Conservation (phyloP, 805 yeast species). For the Wickerhamiella azymoides region DNA sequence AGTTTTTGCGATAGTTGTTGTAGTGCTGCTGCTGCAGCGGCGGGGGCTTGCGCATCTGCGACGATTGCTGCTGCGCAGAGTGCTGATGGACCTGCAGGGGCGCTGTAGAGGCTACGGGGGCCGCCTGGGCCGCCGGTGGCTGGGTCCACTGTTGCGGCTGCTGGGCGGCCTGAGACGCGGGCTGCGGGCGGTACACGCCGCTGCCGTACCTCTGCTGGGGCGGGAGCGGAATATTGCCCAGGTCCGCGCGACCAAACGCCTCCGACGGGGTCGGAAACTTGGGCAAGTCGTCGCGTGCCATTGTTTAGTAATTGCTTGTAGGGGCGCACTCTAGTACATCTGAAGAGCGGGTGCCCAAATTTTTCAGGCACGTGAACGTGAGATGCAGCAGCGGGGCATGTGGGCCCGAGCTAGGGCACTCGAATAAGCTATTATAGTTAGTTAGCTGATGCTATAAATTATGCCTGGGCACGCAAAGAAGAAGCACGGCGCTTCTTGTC, state of each 20-base stretch:
- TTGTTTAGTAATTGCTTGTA: neutral
- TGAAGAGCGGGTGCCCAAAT: neutral
- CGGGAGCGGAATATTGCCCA: slow-evolving; percentile 15
- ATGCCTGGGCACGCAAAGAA: slow-evolving; percentile 46
- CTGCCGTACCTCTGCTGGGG: slow-evolving; percentile 15
- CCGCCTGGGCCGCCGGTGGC: neutral
- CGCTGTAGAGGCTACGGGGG: neutral
- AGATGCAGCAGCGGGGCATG: too few species aligned
- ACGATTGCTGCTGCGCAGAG: neutral
- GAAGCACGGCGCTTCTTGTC: slow-evolving; percentile 99
- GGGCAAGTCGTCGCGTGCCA: slow-evolving; percentile 17
- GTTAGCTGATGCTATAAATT: slow-evolving; percentile 1
- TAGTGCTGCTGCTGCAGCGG: neutral
- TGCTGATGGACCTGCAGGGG: neutral
- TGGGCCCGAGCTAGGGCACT: too few species aligned
- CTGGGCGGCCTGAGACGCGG: neutral
- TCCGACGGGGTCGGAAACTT: slow-evolving; percentile 21
- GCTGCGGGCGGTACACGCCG: neutral
- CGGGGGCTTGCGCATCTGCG: neutral
- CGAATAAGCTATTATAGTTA: neutral
- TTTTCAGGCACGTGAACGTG: too few species aligned
- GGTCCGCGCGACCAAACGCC: slow-evolving; percentile 17
- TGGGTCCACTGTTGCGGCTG: neutral
- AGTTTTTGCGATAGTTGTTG: neutral
- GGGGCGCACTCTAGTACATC: neutral